These are phyloP conservation scores for Penicillium sp. DNA, from an alignment of 2,329 filamentous ascomycete genomes.

Conservation along the genomic window DNA sequence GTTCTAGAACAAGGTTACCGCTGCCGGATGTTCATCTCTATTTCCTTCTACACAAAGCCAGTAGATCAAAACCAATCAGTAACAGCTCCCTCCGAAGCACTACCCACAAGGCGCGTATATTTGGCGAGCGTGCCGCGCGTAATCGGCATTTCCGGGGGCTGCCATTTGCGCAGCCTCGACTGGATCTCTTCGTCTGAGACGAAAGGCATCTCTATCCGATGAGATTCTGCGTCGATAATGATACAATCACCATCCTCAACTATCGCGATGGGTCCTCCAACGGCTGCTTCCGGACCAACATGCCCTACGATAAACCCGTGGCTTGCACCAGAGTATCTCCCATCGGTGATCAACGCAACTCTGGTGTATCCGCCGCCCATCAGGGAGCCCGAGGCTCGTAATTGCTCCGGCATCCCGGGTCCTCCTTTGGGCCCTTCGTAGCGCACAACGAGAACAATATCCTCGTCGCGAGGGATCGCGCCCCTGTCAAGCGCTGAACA, in stretches of 20 bases:
- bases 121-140: slow-evolving; percentile 86
- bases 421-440: slow-evolving; percentile 95
- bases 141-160: slow-evolving; percentile 70
- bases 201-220: slow-evolving; percentile 69
- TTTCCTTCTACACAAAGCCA: no score
- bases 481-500: slow-evolving; percentile 74
- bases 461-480: slow-evolving; percentile 73
- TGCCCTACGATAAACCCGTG: slow-evolving; percentile 96
- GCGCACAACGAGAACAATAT: slow-evolving; percentile 85
- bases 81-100: slow-evolving; percentile 89
- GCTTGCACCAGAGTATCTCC: slow-evolving; percentile 82
- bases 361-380: slow-evolving; percentile 91
- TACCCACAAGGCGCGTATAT: slow-evolving; percentile 84
- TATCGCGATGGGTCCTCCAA: slow-evolving; percentile 84
- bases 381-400: slow-evolving; percentile 84
- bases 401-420: slow-evolving; percentile 94
- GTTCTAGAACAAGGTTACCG: no score
- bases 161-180: slow-evolving; percentile 69
- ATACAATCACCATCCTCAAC: slow-evolving; percentile 80
- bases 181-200: slow-evolving; percentile 73
- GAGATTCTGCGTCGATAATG: slow-evolving; percentile 82
- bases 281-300: slow-evolving; percentile 86
- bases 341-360: slow-evolving; percentile 89
- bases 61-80: slow-evolving; percentile 70
- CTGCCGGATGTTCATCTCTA: no score